phyloP scores from a whole-genome alignment of 2,329 filamentous ascomycete genomes.

The Clonostachys rosea region DNA sequence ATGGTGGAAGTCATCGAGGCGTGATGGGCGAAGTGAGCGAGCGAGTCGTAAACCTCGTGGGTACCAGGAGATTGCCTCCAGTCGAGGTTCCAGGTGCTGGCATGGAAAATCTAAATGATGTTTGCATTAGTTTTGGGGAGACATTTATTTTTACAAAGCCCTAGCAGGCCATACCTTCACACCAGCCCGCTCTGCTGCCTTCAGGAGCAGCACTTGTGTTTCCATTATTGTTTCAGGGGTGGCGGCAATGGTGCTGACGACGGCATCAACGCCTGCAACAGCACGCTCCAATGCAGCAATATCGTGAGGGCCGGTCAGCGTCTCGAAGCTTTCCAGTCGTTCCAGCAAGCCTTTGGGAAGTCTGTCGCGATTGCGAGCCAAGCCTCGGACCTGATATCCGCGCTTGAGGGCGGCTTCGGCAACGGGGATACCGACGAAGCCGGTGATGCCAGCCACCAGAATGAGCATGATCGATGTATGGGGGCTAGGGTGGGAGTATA shows the following conservation, averaged over 20 bases:
- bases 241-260: conserved; percentile 21
- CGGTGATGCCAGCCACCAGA: conserved; percentile 26
- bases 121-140: too few relatives aligned
- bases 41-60: conserved; percentile 22
- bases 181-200: conserved; percentile 24
- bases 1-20: conserved; percentile 15
- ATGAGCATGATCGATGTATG: conserved; percentile 19
- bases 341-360: conserved; percentile 7
- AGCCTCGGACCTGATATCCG: conserved; percentile 25
- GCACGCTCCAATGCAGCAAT: conserved; percentile 21
- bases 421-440: conserved; percentile 23
- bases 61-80: conserved; percentile 20
- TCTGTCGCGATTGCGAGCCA: conserved; percentile 20
- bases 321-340: conserved; percentile 18
- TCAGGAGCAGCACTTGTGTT: conserved; percentile 24
- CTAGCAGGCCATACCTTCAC: conserved; percentile 4
- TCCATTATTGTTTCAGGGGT: conserved; percentile 16
- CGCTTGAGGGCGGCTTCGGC: conserved; percentile 12
- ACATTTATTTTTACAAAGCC: too few relatives aligned
- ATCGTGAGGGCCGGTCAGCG: conserved; percentile 16
- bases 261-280: conserved; percentile 22
- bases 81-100: conserved; percentile 22
- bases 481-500: too few relatives aligned
- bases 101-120: conserved; percentile 13
- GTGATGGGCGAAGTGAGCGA: conserved; percentile 21